Base-by-base conservation (phyloP, 208 protist genomes). In the Acanthamoeba sp. region DNA sequence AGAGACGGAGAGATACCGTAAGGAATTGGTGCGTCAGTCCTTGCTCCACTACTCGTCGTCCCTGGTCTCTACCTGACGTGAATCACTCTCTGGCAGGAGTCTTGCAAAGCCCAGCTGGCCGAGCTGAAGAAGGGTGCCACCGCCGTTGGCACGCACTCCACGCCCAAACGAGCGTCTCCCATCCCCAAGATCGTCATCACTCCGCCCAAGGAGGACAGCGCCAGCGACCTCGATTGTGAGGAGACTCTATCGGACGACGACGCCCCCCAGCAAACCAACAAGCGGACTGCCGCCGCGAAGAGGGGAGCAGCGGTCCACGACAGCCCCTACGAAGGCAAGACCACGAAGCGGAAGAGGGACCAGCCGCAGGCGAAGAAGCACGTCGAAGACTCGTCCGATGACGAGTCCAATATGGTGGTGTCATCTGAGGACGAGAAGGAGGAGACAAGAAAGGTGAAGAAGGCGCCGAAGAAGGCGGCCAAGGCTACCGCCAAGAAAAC, bases 171-270 rank as follows among this genome's bases (percentile, higher is more conserved):
- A 12, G 0, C 12, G 38, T 80, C 71, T n/a, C 80, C 80, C 80
- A 88, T 88, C 10, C 80, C 80, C 34, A 88, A 36, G 48, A 88
- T 88, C 34, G 80, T 88, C 32, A 42, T 88, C 40, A 88, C 80
- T 6, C 80, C 80, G 52, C 80, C 80, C 48, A 88, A 88, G 52
- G 80, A 88, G 38, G 71, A 80, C 71, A 80, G 5, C 3, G 34
- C 18, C 14, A 16, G 29, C 32, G 62, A 32, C 16, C 71, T 80
- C 38, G 38, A 50, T 38, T 80, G 38, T 20, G 71, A 80, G 10
- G 71, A 80, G 36, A 80, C n/a, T 38, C 71, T 80, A 7, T 80
- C 71, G 71, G 71, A 80, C 71, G 71, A 80, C 32, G 71, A 80
- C n/a, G 71, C 66, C 18, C 40, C 40, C 66, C 66, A 80, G 5